Conservation (phyloP, 495 filamentous ascomycete genomes). For the Daldinia vernicosa region DNA sequence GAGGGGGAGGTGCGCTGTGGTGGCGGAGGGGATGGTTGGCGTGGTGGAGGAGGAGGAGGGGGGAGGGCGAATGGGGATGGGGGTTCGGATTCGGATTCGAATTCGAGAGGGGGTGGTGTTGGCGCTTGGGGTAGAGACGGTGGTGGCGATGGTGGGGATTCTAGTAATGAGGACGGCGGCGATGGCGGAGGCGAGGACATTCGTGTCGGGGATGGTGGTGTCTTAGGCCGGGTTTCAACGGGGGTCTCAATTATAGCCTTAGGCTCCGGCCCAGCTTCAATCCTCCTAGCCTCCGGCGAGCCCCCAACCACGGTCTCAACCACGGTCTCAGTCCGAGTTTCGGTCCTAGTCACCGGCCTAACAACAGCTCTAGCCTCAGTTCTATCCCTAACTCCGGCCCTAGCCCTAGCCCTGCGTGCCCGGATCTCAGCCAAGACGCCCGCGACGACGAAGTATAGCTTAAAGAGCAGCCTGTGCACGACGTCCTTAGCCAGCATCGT, state of each 20-base stretch:
- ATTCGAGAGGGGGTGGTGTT: not conserved
- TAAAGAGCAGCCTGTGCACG: slow-evolving; percentile 78
- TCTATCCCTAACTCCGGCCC: not conserved
- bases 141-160: not conserved
- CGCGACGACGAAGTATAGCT: slow-evolving; percentile 66
- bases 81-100: not conserved
- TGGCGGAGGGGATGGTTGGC: not conserved
- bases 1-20: not conserved
- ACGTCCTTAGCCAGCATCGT: slow-evolving; percentile 90
- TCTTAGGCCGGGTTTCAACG: not conserved
- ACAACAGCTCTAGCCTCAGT: not conserved
- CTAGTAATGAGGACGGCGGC: not conserved
- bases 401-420: slow-evolving; percentile 15
- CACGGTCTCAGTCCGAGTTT: not conserved
- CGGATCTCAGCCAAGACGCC: slow-evolving; percentile 45
- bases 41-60: not conserved
- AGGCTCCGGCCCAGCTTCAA: not conserved
- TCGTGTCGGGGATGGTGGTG: not conserved
- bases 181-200: not conserved
- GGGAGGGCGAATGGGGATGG: not conserved
- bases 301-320: not conserved
- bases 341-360: not conserved
- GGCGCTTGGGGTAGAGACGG: not conserved
- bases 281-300: not conserved
- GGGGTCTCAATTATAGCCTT: not conserved